Percentiles rank a stretch among this genome's conserved stretches.
Evolutionary conservation across 2,329 filamentous ascomycete species (phyloP).

Genomic region (Beauveria medogensis): DNA sequence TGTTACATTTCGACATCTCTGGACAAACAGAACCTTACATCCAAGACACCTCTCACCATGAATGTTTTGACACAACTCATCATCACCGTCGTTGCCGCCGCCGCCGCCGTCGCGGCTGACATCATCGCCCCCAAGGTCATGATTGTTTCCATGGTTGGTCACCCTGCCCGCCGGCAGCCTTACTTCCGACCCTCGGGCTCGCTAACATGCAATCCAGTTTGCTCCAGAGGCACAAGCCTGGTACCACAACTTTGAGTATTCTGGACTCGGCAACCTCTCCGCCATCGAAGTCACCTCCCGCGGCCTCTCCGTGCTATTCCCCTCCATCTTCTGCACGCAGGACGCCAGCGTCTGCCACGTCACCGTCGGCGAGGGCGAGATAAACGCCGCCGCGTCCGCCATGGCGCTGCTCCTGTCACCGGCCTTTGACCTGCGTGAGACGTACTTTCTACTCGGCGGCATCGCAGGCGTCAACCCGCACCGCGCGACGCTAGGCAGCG

Average conservation of each 20-base stretch:
- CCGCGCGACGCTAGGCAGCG: slow-evolving; percentile 54
- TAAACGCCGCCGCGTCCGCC: slow-evolving; percentile 64
- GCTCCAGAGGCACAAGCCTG: slow-evolving; percentile 53
- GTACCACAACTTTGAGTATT: slow-evolving; percentile 42
- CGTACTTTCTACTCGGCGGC: slow-evolving; percentile 65
- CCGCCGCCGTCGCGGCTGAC: background rate
- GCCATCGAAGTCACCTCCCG: slow-evolving; percentile 49
- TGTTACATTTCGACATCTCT: background rate
- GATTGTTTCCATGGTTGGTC: slow-evolving; percentile 53
- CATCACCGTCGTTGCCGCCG: background rate
- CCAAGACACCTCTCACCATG: background rate
- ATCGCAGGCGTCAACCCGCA: slow-evolving; percentile 70
- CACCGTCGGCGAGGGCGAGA: slow-evolving; percentile 60
- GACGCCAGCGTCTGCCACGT: slow-evolving; percentile 59
- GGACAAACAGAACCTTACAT: background rate
- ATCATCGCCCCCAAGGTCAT: slow-evolving; percentile 49
- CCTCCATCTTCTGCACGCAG: slow-evolving; percentile 54
- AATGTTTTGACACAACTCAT: background rate
- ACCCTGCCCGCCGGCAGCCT: background rate
- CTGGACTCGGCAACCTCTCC: slow-evolving; percentile 45
- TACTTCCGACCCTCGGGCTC: background rate
- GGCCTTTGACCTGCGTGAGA: slow-evolving; percentile 54
- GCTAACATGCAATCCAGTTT: slow-evolving; percentile 39
- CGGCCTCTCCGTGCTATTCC: slow-evolving; percentile 58
- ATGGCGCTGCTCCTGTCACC: slow-evolving; percentile 54